Percentiles rank a stretch among this genome's conserved stretches.
phyloP scores from a whole-genome alignment of 768 basidiomycete species.

The Rhizopogon vinicolor region DNA sequence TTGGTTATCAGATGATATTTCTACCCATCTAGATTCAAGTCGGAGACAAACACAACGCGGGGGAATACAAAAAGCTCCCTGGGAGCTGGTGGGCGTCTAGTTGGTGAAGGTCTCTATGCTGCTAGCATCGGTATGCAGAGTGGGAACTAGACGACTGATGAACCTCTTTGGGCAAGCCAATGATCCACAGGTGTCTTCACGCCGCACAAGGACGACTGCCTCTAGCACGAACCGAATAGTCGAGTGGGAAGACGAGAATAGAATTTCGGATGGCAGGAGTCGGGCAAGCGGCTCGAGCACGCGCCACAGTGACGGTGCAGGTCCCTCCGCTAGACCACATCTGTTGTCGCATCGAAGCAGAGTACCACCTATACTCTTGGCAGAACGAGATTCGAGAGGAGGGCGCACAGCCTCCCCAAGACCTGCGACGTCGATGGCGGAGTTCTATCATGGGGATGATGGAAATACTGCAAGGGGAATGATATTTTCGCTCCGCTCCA shows the following conservation, averaged over 20 bases:
- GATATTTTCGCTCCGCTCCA: slow-evolving; percentile 19
- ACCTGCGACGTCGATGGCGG: slow-evolving; percentile 55
- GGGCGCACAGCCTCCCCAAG: slow-evolving; percentile 21
- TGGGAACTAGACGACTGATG: slow-evolving; percentile 27
- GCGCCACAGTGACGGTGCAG: too few species aligned
- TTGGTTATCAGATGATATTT: slow-evolving; percentile 50
- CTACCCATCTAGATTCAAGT: slow-evolving; percentile 29
- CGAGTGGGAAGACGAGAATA: slow-evolving; percentile 22
- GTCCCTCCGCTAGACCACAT: too few species aligned
- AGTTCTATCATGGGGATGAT: slow-evolving; percentile 32
- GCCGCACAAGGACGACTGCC: slow-evolving; percentile 7
- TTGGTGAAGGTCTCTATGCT: slow-evolving; percentile 66
- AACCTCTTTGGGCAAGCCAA: slow-evolving; percentile 30
- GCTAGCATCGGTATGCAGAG: slow-evolving; percentile 54
- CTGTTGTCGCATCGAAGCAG: slow-evolving; percentile 23
- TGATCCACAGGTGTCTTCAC: slow-evolving; percentile 12
- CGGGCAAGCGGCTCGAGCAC: slow-evolving; percentile 1
- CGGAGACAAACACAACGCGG: slow-evolving; percentile 53
- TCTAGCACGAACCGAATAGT: slow-evolving; percentile 7
- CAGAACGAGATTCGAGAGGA: slow-evolving; percentile 19
- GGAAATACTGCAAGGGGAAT: slow-evolving; percentile 6
- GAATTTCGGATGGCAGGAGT: slow-evolving; percentile 17
- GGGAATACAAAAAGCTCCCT: slow-evolving; percentile 72
- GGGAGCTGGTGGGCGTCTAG: slow-evolving; percentile 43
- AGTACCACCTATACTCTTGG: slow-evolving; percentile 9